Percentiles rank a stretch among this genome's conserved stretches.
Conservation (phyloP, 2,329 filamentous ascomycete species). For the Fusarium gaditjirri region DNA sequence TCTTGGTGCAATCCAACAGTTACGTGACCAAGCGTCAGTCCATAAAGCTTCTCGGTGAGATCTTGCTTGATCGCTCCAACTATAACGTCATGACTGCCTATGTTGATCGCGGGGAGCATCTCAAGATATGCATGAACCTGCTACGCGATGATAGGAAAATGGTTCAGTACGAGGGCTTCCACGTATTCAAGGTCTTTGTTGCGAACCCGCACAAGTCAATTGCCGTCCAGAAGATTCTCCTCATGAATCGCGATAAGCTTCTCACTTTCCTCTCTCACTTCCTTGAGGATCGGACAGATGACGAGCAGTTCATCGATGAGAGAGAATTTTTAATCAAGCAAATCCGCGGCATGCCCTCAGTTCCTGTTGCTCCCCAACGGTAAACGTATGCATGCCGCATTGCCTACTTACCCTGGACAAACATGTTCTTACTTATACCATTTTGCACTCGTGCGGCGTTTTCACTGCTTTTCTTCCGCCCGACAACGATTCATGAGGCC, state of each 20-base stretch:
- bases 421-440: constrained; percentile 16
- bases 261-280: constrained; percentile 91
- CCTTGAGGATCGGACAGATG: constrained; percentile 92
- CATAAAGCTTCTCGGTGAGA: constrained; percentile 95
- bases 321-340: constrained; percentile 97
- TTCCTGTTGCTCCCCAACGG: constrained; percentile 64
- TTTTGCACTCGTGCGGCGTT: constrained; percentile 26
- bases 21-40: constrained; percentile 99
- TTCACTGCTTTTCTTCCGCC: constrained; percentile 9
- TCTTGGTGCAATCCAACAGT: constrained; percentile 89
- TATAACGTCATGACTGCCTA: constrained; percentile 99
- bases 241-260: constrained; percentile 95
- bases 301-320: constrained; percentile 98
- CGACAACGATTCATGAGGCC: constrained; percentile 14
- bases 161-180: constrained; percentile 99
- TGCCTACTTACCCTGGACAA: neutral
- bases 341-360: constrained; percentile 76
- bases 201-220: constrained; percentile 98
- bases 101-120: constrained; percentile 92
- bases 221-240: constrained; percentile 91
- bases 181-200: constrained; percentile 99
- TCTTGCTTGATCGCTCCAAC: constrained; percentile 92
- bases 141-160: constrained; percentile 96
- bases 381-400: constrained; percentile 32
- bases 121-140: constrained; percentile 99